These are phyloP conservation scores for Onygena corvina DNA, from an alignment of 2,329 filamentous ascomycete species.

Conservation along the genomic window DNA sequence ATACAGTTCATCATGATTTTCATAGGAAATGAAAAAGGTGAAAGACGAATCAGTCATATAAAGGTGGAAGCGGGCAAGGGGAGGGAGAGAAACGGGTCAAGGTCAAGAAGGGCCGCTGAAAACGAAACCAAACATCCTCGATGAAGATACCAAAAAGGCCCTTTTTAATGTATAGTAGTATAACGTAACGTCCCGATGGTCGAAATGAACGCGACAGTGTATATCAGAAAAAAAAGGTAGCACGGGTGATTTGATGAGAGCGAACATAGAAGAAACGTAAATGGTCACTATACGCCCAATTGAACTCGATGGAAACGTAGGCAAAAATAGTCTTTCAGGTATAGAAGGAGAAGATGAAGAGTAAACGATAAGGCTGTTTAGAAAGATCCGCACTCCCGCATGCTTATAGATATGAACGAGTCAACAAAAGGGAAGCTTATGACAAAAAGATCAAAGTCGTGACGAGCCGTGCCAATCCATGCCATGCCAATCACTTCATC, in stretches of 20 bases:
- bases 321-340: conserved; percentile 5
- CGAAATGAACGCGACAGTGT: neutral
- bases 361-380: neutral
- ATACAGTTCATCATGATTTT: conserved; percentile 18
- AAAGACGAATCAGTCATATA: too few relatives aligned
- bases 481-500: neutral
- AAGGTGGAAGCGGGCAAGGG: neutral
- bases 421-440: neutral
- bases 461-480: too few relatives aligned
- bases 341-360: neutral
- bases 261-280: neutral
- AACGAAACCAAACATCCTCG: conserved; percentile 2
- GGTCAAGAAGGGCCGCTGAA: neutral
- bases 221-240: neutral
- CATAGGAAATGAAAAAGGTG: conserved; percentile 5
- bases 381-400: neutral
- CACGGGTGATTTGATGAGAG: neutral
- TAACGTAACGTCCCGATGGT: neutral
- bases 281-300: neutral
- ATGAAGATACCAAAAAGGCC: neutral
- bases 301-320: conserved; percentile 2
- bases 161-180: conserved; percentile 1
- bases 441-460: neutral
- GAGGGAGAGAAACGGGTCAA: neutral
- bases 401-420: neutral